Evolutionary conservation across 345 rosid genomes (phyloP).

Genomic region (Pistacia vera): DNA sequence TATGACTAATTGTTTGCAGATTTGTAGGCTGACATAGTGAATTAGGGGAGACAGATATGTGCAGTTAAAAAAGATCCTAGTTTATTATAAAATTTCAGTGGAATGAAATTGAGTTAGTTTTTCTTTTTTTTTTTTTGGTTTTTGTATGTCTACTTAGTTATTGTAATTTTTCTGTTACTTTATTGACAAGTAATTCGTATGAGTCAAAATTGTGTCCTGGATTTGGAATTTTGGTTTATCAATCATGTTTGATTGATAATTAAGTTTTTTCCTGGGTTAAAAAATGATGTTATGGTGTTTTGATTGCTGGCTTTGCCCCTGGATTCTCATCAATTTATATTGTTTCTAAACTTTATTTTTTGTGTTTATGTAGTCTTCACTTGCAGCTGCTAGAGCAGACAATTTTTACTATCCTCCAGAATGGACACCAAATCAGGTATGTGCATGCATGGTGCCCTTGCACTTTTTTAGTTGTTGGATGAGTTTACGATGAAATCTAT

Average conservation of each 20-base stretch:
- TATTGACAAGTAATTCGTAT: too few species aligned
- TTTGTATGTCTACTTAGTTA: background rate
- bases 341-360: slow-evolving; percentile 13
- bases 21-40: too few species aligned
- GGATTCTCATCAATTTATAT: background rate
- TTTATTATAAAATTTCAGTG: background rate
- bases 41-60: too few species aligned
- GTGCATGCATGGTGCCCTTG: background rate
- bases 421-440: slow-evolving; percentile 88
- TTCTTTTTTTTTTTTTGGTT: background rate
- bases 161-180: background rate
- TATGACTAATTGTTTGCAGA: background rate
- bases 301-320: too few species aligned
- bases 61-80: too few species aligned
- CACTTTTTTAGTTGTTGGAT: background rate
- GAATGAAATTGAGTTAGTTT: background rate
- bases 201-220: too few species aligned
- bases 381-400: slow-evolving; percentile 97
- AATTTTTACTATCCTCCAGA: slow-evolving; percentile 97
- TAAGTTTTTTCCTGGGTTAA: too few species aligned
- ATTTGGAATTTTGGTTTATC: too few species aligned
- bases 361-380: slow-evolving; percentile 70
- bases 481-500: slow-evolving; percentile 6
- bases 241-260: too few species aligned
- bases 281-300: too few species aligned